Percentiles rank a stretch among this genome's conserved stretches.
Evolutionary conservation across 305 asterid genomes (phyloP).

Genomic region (Fraxinus ornus): DNA sequence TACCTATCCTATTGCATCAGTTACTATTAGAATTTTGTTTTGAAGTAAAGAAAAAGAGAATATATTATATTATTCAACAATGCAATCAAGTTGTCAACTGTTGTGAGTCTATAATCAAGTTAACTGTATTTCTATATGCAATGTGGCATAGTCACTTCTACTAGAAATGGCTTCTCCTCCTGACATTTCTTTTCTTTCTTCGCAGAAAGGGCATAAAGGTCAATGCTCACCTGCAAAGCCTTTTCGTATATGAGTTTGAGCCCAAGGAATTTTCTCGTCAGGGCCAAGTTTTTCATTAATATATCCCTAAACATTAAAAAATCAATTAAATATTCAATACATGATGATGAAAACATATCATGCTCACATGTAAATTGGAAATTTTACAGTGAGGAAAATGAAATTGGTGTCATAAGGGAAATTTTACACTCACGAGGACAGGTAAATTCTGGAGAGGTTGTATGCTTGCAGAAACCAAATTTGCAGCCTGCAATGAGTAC

Average conservation of each 20-base stretch:
- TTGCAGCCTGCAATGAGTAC: slow-evolving; percentile 57
- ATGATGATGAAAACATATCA: background rate
- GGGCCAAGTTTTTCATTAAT: slow-evolving; percentile 66
- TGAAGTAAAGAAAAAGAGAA: background rate
- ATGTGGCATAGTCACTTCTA: background rate
- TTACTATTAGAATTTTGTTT: background rate
- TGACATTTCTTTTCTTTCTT: background rate
- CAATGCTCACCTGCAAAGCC: slow-evolving; percentile 65
- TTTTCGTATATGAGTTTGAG: slow-evolving; percentile 39
- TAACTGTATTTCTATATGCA: background rate
- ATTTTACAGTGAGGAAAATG: background rate
- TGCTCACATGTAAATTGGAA: slow-evolving; percentile 4
- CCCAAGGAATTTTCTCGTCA: slow-evolving; percentile 65
- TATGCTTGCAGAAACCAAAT: slow-evolving; percentile 60
- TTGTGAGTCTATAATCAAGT: slow-evolving; percentile 3
- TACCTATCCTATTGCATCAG: background rate
- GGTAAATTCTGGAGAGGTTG: slow-evolving; percentile 70
- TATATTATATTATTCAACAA: background rate
- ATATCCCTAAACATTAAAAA: slow-evolving; percentile 39
- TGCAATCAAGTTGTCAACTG: background rate
- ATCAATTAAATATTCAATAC: background rate
- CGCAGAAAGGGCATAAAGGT: slow-evolving; percentile 3
- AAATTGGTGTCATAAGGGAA: slow-evolving; percentile 11
- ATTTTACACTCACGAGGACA: slow-evolving; percentile 50
- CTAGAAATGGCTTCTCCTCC: background rate